These are phyloP conservation scores for Cladorrhinum samala DNA, from an alignment of 495 filamentous ascomycete species.

Conservation along the genomic window DNA sequence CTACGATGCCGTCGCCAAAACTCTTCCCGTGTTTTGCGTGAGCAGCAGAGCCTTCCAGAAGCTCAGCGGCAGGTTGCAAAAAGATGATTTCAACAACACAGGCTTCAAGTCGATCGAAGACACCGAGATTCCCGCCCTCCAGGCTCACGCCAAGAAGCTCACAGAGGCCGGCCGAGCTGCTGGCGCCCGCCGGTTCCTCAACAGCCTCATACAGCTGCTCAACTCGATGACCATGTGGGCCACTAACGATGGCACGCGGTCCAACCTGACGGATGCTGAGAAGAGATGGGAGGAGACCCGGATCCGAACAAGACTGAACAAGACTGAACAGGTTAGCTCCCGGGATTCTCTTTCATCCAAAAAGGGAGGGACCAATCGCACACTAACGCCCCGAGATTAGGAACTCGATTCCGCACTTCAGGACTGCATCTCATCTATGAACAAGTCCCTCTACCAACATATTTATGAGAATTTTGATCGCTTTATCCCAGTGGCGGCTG, in stretches of 20 bases:
- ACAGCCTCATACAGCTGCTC: constrained; percentile 46
- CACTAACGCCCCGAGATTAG: constrained; percentile 9
- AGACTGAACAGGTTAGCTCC: constrained; percentile 41
- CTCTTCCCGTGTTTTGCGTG: too few species aligned
- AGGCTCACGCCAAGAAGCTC: constrained; percentile 55
- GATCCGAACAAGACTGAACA: constrained; percentile 36
- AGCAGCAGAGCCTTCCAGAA: too few species aligned
- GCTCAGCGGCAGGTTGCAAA: too few species aligned
- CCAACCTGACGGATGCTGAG: constrained; percentile 38
- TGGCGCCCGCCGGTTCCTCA: constrained; percentile 34
- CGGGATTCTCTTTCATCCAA: constrained; percentile 12
- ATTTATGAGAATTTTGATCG: constrained; percentile 41
- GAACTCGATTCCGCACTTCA: constrained; percentile 30
- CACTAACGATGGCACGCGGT: constrained; percentile 38
- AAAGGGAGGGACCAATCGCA: not conserved
- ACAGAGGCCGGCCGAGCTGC: constrained; percentile 40
- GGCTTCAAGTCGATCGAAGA: too few species aligned
- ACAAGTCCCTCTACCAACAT: constrained; percentile 34
- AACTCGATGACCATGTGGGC: constrained; percentile 57
- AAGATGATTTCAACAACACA: too few species aligned
- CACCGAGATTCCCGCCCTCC: too few species aligned
- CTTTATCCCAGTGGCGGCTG: constrained; percentile 31
- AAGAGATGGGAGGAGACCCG: constrained; percentile 34
- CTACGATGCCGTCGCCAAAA: too few species aligned
- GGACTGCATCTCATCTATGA: constrained; percentile 31